Base-by-base conservation (phyloP, 805 yeast genomes). In the Wickerhamomyces silvicola region DNA sequence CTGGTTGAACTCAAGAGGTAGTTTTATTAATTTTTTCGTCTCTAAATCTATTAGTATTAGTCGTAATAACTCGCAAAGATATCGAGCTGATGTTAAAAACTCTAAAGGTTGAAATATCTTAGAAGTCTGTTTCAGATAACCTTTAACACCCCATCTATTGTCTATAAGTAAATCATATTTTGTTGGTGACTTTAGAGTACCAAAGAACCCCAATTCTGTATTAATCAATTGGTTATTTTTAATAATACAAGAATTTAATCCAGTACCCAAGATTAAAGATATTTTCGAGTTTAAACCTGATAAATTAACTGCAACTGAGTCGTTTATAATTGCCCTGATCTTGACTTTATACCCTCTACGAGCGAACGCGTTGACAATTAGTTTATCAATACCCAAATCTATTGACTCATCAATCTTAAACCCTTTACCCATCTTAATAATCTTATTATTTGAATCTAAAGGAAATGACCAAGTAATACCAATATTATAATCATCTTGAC, bases 201-300 rank as follows among this genome's bases (percentile, higher is more conserved):
- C 81, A 49, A 75, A 75, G 30, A 72, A 63, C 3, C 80, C 72
- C 19, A 73, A 45, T 41, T 76, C 82, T n/a, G 70, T 55, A 50
- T 76, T 76, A 28, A 64, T 39, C 15, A 74, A 50, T 2, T 38
- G 30, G 8, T 50, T 39, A 7, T 42, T 43, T 20, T 57, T 51
- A 18, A 13, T 59, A 44, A 57, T 73, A 60, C 55, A 73, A 22
- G 73, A 52, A 43, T 80, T 80, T 32, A 74, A 53, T 1, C 88
- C 88, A 3, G 88, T 80, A 1, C 88, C 87, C 31, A 79, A 52
- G 4, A 80, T 81, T 42, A 80, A 42, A 0, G 82, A 81, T 27
- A 78, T 43, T 35, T 57, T 47, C 3, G 46, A 36, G 3, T 38
- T 52, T 13, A 52, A 43, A 8, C 78, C 78, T 0, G 83, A 68